These are phyloP conservation scores for Cucumis hystrix DNA, from an alignment of 306 rosid genomes.

Conservation along the genomic window DNA sequence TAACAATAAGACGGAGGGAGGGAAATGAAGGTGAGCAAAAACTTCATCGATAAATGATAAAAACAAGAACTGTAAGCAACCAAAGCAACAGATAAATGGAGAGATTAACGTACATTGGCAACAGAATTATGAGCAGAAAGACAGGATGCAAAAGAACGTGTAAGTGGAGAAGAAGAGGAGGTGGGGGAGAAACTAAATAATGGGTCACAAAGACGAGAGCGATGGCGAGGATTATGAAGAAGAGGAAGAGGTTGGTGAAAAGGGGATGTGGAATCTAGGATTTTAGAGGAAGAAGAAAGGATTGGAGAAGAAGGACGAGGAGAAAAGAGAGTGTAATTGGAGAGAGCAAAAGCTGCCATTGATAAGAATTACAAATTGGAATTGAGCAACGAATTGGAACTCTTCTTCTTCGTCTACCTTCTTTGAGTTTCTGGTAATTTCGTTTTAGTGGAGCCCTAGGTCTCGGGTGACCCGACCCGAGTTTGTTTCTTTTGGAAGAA, in stretches of 20 bases:
- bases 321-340: slow-evolving; percentile 23
- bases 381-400: neutral
- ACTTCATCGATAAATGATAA: neutral
- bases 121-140: slow-evolving; percentile 21
- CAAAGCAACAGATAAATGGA: neutral
- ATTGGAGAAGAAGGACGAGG: slow-evolving; percentile 23
- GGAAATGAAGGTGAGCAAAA: neutral
- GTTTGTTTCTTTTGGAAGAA: neutral
- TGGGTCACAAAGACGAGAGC: slow-evolving; percentile 8
- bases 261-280: slow-evolving; percentile 14
- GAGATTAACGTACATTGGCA: slow-evolving; percentile 21
- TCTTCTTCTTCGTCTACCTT: neutral
- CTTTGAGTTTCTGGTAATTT: neutral
- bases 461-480: neutral
- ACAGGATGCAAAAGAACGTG: slow-evolving; percentile 16
- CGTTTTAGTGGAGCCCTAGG: neutral
- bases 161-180: slow-evolving; percentile 1
- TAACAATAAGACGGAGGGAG: neutral
- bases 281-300: slow-evolving; percentile 20
- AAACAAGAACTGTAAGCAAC: neutral
- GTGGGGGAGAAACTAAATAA: slow-evolving; percentile 19
- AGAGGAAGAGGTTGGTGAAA: slow-evolving; percentile 1
- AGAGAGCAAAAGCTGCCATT: slow-evolving; percentile 37
- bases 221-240: neutral
- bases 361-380: neutral